Base-by-base conservation (phyloP, 192 early-diverging fungal genomes). In the Coemansia sp. region DNA sequence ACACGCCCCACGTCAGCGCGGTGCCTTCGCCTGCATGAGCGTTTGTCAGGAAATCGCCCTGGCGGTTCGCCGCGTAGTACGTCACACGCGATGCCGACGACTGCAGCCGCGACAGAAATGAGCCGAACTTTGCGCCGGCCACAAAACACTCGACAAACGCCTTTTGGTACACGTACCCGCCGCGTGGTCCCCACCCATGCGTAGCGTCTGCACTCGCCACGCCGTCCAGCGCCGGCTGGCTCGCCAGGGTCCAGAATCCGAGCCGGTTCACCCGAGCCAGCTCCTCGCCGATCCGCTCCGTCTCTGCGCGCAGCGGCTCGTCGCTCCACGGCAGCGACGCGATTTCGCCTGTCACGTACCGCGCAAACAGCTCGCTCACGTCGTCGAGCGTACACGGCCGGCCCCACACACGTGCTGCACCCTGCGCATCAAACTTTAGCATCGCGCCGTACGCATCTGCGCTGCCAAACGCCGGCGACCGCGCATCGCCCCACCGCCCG, bases 1-100 rank as follows among this genome's bases (percentile, higher is more conserved):
- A 99, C 8, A 99, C 96, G 51, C 97, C 97, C 97, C 97, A 99
- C 2, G 97, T 98, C 4, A 99, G 89, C 11, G 93, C 95, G 1
- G 80, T 82, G 14, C 51, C 55, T 3, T 58, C 64, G 21, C 43
- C 51, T 22, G 47, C 55, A 27, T 63, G 52, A 17, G 70, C 69
- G 57, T 91, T 92, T 59, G 90, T 89, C 27, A 81, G 57, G 41
- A 92, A 81, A 49, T 92, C 87, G 53, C 91, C 92, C 56, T 81
- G 78, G 58, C 69, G 75, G 65, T 95, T 96, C 37, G 94, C 87
- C 19, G 96, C 96, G 72, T 94, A 94, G 66, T 91, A 99, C 8
- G 97, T 95, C 22, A 99, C 81, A 22, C 84, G 82, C 3, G 87
- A 81, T 29, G 91, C 62, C 2, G 74, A 69, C 43, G 67, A 70